Percentiles rank a stretch among this genome's conserved stretches.
Conservation (phyloP, 176 grass and related monocot species). For the Cenchrus americanus region DNA sequence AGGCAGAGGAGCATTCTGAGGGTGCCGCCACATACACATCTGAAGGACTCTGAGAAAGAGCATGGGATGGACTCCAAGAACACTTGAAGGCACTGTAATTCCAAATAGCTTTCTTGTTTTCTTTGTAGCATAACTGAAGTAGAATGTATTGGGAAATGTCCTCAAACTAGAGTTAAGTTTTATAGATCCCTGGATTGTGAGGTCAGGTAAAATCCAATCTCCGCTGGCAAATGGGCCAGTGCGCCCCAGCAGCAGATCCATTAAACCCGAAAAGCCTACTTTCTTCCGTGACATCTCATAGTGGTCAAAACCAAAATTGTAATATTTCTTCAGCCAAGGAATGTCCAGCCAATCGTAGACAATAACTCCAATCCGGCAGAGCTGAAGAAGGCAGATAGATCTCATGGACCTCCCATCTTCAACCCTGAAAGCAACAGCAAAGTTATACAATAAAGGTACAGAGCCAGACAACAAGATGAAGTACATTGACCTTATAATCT, state of each 20-base stretch:
- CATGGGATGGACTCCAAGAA: conserved; percentile 88
- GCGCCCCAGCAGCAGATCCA: conserved; percentile 78
- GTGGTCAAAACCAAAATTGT: conserved; percentile 97
- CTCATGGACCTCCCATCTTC: conserved; percentile 87
- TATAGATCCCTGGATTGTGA: conserved; percentile 87
- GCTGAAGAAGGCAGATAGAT: conserved; percentile 82
- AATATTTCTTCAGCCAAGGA: conserved; percentile 92
- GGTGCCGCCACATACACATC: conserved; percentile 91
- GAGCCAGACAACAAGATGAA: not conserved
- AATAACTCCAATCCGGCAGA: conserved; percentile 86
- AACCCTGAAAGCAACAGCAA: conserved; percentile 57
- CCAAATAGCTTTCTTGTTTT: conserved; percentile 83
- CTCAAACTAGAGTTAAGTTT: conserved; percentile 63
- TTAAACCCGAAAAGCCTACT: conserved; percentile 69
- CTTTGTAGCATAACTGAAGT: conserved; percentile 99
- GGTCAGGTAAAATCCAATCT: conserved; percentile 96
- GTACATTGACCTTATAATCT: not conserved
- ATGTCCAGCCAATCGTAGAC: conserved; percentile 97
- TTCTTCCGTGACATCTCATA: conserved; percentile 87
- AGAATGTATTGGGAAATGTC: conserved; percentile 93
- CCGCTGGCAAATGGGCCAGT: conserved; percentile 79
- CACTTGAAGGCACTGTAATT: conserved; percentile 80
- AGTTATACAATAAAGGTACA: not conserved
- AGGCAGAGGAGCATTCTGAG: conserved; percentile 60
- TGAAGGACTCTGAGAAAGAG: conserved; percentile 96